phyloP scores from a whole-genome alignment of 1,139 yeast genomes.

The Yamadazyma aaseri region DNA sequence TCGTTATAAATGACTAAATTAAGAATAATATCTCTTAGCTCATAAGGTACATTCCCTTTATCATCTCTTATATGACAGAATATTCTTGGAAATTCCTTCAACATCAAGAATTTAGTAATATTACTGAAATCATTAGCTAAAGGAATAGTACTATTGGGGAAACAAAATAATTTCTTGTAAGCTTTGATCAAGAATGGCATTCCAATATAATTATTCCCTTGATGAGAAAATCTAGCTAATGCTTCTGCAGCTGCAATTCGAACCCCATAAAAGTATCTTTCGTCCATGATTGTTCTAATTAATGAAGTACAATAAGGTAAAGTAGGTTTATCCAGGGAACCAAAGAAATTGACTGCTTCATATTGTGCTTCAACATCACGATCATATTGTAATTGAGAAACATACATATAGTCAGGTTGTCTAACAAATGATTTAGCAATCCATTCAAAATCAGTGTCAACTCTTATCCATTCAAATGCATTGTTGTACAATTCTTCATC shows the following conservation, averaged over 20 bases:
- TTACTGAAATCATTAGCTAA: slow-evolving; percentile 77
- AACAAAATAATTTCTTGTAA: slow-evolving; percentile 71
- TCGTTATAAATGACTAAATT: slow-evolving; percentile 82
- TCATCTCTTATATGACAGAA: slow-evolving; percentile 61
- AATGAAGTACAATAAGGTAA: slow-evolving; percentile 75
- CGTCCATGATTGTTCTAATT: slow-evolving; percentile 78
- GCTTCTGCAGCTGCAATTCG: slow-evolving; percentile 86
- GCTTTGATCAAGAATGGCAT: slow-evolving; percentile 69
- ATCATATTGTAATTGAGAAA: slow-evolving; percentile 90
- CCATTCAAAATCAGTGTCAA: slow-evolving; percentile 98
- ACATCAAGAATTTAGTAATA: slow-evolving; percentile 64
- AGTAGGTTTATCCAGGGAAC: slow-evolving; percentile 54
- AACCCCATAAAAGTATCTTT: slow-evolving; percentile 84
- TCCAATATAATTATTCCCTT: slow-evolving; percentile 67
- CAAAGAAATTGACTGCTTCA: slow-evolving; percentile 78
- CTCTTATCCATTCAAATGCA: slow-evolving; percentile 96
- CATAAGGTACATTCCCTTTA: slow-evolving; percentile 65
- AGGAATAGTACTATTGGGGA: slow-evolving; percentile 64
- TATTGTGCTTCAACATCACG: slow-evolving; percentile 94
- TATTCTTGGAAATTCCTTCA: slow-evolving; percentile 64
- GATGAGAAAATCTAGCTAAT: slow-evolving; percentile 63
- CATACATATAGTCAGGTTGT: slow-evolving; percentile 95
- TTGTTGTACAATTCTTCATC: slow-evolving; percentile 67
- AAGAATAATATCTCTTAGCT: slow-evolving; percentile 60
- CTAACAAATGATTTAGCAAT: slow-evolving; percentile 76